Evolutionary conservation across 495 filamentous ascomycete genomes (phyloP).

Genomic region (Penicillium mononematosum): DNA sequence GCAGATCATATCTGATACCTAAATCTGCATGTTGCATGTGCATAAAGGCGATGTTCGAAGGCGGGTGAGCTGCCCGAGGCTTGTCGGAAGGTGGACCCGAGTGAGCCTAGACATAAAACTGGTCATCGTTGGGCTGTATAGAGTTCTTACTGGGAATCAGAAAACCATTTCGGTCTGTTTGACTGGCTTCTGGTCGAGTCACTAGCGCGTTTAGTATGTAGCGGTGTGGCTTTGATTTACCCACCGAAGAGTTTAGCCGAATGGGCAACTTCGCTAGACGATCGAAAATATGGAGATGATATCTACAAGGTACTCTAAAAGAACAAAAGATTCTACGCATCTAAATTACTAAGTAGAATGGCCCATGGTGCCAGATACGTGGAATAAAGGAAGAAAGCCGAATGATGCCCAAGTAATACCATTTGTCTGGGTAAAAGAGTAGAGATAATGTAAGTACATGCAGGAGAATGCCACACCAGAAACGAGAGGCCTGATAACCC

Average conservation of each 20-base stretch:
- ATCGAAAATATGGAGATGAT: not conserved
- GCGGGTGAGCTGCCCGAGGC: not conserved
- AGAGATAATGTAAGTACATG: conserved; percentile 13
- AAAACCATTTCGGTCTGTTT: not conserved
- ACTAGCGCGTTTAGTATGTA: not conserved
- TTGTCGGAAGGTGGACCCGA: not conserved
- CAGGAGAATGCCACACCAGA: not conserved
- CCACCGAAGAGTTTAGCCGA: not conserved
- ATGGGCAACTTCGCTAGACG: not conserved
- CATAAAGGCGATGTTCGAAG: not conserved
- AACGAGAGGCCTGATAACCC: not conserved
- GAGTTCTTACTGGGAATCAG: not conserved
- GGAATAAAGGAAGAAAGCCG: not conserved
- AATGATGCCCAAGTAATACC: conserved; percentile 2
- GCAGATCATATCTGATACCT: not conserved
- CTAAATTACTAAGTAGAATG: not conserved
- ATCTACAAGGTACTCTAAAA: not conserved
- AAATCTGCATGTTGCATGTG: not conserved
- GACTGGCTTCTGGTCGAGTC: not conserved
- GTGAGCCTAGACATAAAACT: not conserved
- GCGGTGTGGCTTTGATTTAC: not conserved
- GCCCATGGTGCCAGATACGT: not conserved
- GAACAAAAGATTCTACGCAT: not conserved
- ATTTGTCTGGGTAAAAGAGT: conserved; percentile 5
- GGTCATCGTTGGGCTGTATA: not conserved